Conservation (phyloP, 2,329 filamentous ascomycete genomes). For the Alternaria postmessia region DNA sequence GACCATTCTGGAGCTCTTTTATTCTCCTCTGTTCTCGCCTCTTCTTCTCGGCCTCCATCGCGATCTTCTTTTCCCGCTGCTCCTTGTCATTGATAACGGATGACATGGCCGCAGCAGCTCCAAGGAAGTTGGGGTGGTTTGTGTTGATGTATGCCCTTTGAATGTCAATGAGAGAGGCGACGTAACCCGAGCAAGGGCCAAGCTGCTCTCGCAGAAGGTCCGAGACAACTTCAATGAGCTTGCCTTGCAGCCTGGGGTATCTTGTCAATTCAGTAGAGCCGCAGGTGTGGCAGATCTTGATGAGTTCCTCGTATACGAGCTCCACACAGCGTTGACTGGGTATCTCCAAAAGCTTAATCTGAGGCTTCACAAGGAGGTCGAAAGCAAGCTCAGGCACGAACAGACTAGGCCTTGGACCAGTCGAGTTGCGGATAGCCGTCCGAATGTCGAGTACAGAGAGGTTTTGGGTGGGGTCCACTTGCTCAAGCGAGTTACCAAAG, state of each 20-base stretch:
- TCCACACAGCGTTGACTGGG: slow-evolving; percentile 97
- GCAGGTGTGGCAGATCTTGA: slow-evolving; percentile 99
- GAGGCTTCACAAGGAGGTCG: slow-evolving; percentile 95
- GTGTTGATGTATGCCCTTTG: slow-evolving; percentile 99
- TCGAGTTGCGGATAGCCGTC: slow-evolving; percentile 97
- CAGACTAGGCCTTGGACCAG: slow-evolving; percentile 90
- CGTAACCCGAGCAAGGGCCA: slow-evolving; percentile 87
- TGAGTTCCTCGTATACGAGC: slow-evolving; percentile 96
- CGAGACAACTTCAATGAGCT: slow-evolving; percentile 97
- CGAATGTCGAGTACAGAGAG: slow-evolving; percentile 93
- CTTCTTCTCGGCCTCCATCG: slow-evolving; percentile 82
- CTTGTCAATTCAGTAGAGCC: slow-evolving; percentile 92
- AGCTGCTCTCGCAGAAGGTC: slow-evolving; percentile 92
- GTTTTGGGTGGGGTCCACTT: slow-evolving; percentile 95
- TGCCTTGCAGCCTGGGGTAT: slow-evolving; percentile 91
- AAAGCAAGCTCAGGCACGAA: slow-evolving; percentile 99
- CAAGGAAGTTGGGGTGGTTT: slow-evolving; percentile 98
- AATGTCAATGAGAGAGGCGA: slow-evolving; percentile 96
- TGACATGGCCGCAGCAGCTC: slow-evolving; percentile 95
- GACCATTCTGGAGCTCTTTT: slow-evolving; percentile 75
- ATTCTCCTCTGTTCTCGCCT: slow-evolving; percentile 82
- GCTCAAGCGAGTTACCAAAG: slow-evolving; percentile 94
- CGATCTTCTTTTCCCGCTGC: slow-evolving; percentile 86
- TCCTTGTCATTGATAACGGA: slow-evolving; percentile 95
- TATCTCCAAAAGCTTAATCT: slow-evolving; percentile 95